These are phyloP conservation scores for Ramaria sp. DNA, from an alignment of 768 basidiomycete genomes.

Conservation along the genomic window DNA sequence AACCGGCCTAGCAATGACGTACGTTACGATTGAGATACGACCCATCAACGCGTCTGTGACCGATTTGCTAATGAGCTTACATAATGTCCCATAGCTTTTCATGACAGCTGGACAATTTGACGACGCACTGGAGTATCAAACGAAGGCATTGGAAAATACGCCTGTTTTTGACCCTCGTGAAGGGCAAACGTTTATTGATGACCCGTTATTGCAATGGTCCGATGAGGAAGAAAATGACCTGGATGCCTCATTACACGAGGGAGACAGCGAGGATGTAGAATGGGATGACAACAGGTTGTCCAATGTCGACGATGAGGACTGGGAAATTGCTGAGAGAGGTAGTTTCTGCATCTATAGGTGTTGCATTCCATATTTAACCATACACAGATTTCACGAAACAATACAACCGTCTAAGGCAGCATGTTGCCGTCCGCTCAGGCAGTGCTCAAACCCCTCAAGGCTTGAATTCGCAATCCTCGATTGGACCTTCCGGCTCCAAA, in stretches of 20 bases:
- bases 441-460: conserved; percentile 32
- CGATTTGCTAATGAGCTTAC: too few species aligned
- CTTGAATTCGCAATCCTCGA: conserved; percentile 4
- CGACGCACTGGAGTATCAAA: conserved; percentile 36
- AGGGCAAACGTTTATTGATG: conserved; percentile 25
- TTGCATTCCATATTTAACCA: background rate
- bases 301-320: conserved; percentile 73
- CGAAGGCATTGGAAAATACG: conserved; percentile 1
- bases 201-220: conserved; percentile 18
- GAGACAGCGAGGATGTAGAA: conserved; percentile 30
- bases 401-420: conserved; percentile 89
- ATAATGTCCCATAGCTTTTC: background rate
- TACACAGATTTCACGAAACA: conserved; percentile 91
- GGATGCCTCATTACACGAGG: conserved; percentile 17
- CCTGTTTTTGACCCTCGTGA: conserved; percentile 16
- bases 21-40: too few species aligned
- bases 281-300: conserved; percentile 39
- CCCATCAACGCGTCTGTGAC: too few species aligned
- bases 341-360: background rate
- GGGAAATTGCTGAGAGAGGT: conserved; percentile 82
- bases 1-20: too few species aligned
- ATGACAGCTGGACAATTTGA: conserved; percentile 45
- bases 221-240: conserved; percentile 29
- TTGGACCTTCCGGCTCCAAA: conserved; percentile 8
- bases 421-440: conserved; percentile 74